Conservation (phyloP, 2,329 filamentous ascomycete genomes). For the Microascus cirrosus region DNA sequence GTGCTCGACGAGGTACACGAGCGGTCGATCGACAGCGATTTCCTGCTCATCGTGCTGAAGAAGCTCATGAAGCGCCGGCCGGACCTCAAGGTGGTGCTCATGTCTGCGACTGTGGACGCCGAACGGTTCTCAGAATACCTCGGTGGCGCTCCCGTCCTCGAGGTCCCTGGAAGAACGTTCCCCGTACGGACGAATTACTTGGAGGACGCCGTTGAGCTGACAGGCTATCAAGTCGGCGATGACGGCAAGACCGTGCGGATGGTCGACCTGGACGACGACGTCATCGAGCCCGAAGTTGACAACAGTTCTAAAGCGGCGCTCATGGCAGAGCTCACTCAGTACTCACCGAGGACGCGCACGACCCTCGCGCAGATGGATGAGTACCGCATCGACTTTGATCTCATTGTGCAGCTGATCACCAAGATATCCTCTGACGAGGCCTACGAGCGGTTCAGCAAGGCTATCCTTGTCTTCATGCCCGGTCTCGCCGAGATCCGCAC, state of each 20-base stretch:
- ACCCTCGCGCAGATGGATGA: conserved; percentile 74
- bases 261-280: conserved; percentile 53
- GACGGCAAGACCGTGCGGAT: conserved; percentile 24
- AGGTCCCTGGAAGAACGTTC: conserved; percentile 86
- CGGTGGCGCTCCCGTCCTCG: conserved; percentile 72
- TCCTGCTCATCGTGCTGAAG: conserved; percentile 83
- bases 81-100: conserved; percentile 84
- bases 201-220: conserved; percentile 85
- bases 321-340: conserved; percentile 54
- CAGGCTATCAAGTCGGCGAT: conserved; percentile 55
- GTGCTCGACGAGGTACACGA: conserved; percentile 98
- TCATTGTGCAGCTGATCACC: conserved; percentile 70
- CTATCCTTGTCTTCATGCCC: conserved; percentile 87
- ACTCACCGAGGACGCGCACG: conserved; percentile 65
- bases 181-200: conserved; percentile 81
- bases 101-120: conserved; percentile 95
- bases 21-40: conserved; percentile 91
- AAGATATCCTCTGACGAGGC: conserved; percentile 60
- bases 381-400: conserved; percentile 80
- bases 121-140: conserved; percentile 85
- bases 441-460: conserved; percentile 67
- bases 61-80: conserved; percentile 66
- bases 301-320: conserved; percentile 32
- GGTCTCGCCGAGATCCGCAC: conserved; percentile 88
- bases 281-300: conserved; percentile 35